Conservation (phyloP, 164 flowering plant species). For the Chimonanthus praecox region DNA sequence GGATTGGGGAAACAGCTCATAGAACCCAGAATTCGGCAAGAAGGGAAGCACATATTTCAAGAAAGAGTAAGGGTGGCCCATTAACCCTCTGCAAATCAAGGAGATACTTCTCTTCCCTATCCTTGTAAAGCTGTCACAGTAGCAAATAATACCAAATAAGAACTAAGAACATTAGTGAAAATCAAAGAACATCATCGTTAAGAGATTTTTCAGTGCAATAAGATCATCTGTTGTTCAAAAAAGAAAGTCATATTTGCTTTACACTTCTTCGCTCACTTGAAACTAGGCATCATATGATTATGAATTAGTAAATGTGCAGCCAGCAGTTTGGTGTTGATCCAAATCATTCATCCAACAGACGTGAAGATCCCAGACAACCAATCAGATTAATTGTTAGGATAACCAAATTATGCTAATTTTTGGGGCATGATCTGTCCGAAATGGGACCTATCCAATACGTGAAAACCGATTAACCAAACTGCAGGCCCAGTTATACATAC, state of each 20-base stretch:
- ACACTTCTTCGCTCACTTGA: background rate
- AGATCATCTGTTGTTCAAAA: background rate
- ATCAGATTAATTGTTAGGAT: background rate
- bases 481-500: too few relatives aligned
- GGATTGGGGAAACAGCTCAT: background rate
- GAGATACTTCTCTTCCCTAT: slow-evolving; percentile 16
- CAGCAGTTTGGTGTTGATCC: background rate
- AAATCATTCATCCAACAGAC: background rate
- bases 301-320: background rate
- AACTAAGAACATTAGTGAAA: background rate
- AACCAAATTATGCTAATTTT: background rate
- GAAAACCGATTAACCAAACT: background rate
- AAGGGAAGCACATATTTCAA: slow-evolving; percentile 27
- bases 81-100: slow-evolving; percentile 25
- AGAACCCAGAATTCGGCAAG: slow-evolving; percentile 6
- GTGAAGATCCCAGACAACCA: background rate
- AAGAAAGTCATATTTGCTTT: background rate
- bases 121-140: slow-evolving; percentile 29
- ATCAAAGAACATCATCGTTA: background rate
- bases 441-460: background rate
- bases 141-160: background rate
- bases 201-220: too few relatives aligned
- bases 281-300: background rate
- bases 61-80: slow-evolving; percentile 28
- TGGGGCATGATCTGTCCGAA: background rate